Evolutionary conservation across 2,329 filamentous ascomycete genomes (phyloP).

Genomic region (Aureobasidium sp.): DNA sequence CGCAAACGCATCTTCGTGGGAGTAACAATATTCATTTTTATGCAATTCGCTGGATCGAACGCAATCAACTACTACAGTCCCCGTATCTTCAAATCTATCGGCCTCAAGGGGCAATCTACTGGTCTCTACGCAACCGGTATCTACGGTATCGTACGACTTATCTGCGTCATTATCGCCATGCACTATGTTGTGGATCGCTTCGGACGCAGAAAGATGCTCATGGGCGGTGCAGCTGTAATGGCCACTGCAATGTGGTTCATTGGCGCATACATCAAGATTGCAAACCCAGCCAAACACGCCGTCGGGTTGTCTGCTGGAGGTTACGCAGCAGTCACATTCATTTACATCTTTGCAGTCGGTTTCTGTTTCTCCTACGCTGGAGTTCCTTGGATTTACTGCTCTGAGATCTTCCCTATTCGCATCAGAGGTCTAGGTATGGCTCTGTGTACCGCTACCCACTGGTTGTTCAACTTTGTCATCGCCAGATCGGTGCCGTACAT

Average conservation of each 20-base stretch:
- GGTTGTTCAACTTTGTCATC: constrained; percentile 33
- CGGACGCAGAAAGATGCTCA: constrained; percentile 33
- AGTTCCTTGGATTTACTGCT: constrained; percentile 27
- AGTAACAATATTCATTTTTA: constrained; percentile 56
- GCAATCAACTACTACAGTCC: constrained; percentile 31
- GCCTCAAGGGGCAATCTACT: constrained; percentile 34
- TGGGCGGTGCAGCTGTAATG: constrained; percentile 26
- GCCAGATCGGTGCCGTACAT: constrained; percentile 30
- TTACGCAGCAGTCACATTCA: constrained; percentile 31
- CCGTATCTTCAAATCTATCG: constrained; percentile 34
- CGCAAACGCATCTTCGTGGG: constrained; percentile 58
- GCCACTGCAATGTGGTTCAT: constrained; percentile 32
- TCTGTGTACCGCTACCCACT: constrained; percentile 29
- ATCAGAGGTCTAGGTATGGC: constrained; percentile 33
- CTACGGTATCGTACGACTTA: constrained; percentile 37
- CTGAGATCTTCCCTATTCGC: constrained; percentile 40
- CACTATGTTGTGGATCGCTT: constrained; percentile 24
- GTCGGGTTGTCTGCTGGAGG: constrained; percentile 38
- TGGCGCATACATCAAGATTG: constrained; percentile 28
- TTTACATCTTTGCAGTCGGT: constrained; percentile 32
- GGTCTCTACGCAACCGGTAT: constrained; percentile 43
- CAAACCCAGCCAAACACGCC: constrained; percentile 24
- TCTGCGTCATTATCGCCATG: constrained; percentile 31
- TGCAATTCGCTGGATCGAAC: constrained; percentile 43
- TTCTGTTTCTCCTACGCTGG: constrained; percentile 26